These are phyloP conservation scores for Poterioochromonas sp. DNA, from an alignment of 352 stramenopile genomes.

Conservation along the genomic window DNA sequence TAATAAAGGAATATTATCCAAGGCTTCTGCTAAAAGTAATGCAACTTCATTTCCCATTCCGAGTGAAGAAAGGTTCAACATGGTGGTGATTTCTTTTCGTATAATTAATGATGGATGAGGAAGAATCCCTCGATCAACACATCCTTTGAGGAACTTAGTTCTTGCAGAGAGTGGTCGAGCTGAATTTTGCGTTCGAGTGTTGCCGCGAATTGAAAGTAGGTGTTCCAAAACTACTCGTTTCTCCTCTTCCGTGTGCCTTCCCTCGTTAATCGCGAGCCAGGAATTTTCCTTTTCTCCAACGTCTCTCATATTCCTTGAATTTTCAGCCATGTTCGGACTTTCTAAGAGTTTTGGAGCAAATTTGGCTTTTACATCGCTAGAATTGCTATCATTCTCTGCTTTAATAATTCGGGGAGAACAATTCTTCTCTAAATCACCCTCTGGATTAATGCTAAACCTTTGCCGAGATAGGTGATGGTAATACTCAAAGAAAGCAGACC, in stretches of 20 bases:
- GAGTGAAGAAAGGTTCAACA: constrained; percentile 37
- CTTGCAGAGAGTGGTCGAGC: neutral
- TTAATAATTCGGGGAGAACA: too few species aligned
- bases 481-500: constrained; percentile 32
- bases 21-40: constrained; percentile 38
- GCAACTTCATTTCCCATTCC: constrained; percentile 44
- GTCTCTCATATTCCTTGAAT: too few species aligned
- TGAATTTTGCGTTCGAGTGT: neutral
- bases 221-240: neutral
- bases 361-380: too few species aligned
- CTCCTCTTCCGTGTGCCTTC: neutral
- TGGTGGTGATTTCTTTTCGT: neutral
- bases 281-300: too few species aligned
- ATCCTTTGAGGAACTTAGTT: constrained; percentile 3
- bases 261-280: too few species aligned
- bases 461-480: constrained; percentile 32
- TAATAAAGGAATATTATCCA: constrained; percentile 39
- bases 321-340: too few species aligned
- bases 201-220: neutral
- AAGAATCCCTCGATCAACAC: neutral
- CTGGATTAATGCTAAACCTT: too few species aligned
- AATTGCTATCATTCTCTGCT: too few species aligned
- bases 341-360: too few species aligned
- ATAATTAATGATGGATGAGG: neutral
- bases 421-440: too few species aligned